Base-by-base conservation (phyloP, 208 protist genomes). In the Lotmaria passim region DNA sequence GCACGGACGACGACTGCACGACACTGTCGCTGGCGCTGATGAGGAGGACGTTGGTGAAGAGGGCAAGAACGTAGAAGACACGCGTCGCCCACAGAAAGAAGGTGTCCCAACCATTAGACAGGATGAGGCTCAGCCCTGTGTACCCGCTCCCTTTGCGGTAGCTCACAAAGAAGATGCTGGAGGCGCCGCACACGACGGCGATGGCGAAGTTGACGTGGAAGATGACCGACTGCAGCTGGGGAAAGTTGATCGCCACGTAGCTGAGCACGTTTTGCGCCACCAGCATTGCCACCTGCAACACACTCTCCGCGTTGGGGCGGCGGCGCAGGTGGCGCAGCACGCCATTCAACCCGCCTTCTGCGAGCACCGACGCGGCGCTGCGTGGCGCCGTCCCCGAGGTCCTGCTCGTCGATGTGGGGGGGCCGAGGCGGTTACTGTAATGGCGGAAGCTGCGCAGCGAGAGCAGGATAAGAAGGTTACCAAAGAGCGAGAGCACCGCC, bases 291-390 rank as follows among this genome's bases (percentile, higher is more conserved):
- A 78, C 41, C 68, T 89, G 79, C 51, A 92, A 53, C 15, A 65
- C 80, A 5, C 80, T 84, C 72, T 92, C 82, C 28, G 81, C 64
- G 64, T 94, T 94, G 28, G 89, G 84, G 36, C 83, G 82, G 21
- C 63, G 63, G 26, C 70, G 30, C 51, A 91, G 82, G 19, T 71
- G 57, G 44, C 44, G 48, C n/a, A 91, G 52, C 8, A 81, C n/a
- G n/a, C 34, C n/a, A 3, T 59, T 63, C 11, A 65, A 19, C 14
- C 56, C 62, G 28, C 58, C 43, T 26, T 63, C 57, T 2, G 70
- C 61, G 12, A 73, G 41, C 11, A 69, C 62, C 11, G 70, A 38
- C 6, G 64, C 55, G 2, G 64, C 58, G 21, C 56, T 74, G 60
- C 59, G 61, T 10, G 26, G 6, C 21, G 14, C 31, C 15, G 23